Percentiles rank a stretch among this genome's conserved stretches.
phyloP scores from a whole-genome alignment of 1,139 yeast species.

The Geotrichum bryndzae region DNA sequence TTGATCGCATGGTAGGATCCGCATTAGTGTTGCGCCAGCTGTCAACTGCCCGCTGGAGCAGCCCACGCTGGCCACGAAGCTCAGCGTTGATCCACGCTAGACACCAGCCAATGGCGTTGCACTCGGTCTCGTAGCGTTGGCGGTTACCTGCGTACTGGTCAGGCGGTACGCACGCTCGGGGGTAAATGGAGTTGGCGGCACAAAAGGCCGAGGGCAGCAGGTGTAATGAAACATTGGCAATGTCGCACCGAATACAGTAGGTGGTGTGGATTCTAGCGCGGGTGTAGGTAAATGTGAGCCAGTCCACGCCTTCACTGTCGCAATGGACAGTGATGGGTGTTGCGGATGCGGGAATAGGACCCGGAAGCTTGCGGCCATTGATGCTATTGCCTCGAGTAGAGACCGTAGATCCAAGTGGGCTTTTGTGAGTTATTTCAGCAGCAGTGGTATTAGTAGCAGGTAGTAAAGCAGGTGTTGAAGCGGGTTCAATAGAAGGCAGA shows the following conservation, averaged over 20 bases:
- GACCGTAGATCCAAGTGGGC: neutral
- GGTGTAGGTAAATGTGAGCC: slow-evolving; percentile 37
- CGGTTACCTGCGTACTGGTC: slow-evolving; percentile 42
- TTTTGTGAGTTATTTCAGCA: neutral
- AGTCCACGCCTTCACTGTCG: slow-evolving; percentile 34
- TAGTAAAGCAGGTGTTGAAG: too few species aligned
- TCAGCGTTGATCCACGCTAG: slow-evolving; percentile 40
- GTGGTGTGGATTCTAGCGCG: slow-evolving; percentile 29
- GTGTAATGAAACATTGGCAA: slow-evolving; percentile 28
- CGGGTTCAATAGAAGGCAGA: too few species aligned
- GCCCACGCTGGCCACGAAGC: slow-evolving; percentile 40
- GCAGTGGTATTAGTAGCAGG: too few species aligned
- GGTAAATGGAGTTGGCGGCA: slow-evolving; percentile 41
- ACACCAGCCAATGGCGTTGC: slow-evolving; percentile 45
- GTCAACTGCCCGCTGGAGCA: slow-evolving; percentile 47
- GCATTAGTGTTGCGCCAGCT: slow-evolving; percentile 44
- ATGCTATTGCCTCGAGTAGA: neutral
- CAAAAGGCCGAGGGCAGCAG: slow-evolving; percentile 34
- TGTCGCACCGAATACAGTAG: slow-evolving; percentile 35
- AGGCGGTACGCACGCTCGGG: slow-evolving; percentile 41
- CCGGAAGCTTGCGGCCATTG: neutral
- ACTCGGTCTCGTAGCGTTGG: slow-evolving; percentile 41
- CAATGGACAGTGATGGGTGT: slow-evolving; percentile 26
- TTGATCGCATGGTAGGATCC: slow-evolving; percentile 38
- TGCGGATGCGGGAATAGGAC: slow-evolving; percentile 7